A percentile compares a stretch with the other conserved stretches of the same genome.
Conservation (phyloP, 257 asterid genomes). For the Cinchona pubescens region DNA sequence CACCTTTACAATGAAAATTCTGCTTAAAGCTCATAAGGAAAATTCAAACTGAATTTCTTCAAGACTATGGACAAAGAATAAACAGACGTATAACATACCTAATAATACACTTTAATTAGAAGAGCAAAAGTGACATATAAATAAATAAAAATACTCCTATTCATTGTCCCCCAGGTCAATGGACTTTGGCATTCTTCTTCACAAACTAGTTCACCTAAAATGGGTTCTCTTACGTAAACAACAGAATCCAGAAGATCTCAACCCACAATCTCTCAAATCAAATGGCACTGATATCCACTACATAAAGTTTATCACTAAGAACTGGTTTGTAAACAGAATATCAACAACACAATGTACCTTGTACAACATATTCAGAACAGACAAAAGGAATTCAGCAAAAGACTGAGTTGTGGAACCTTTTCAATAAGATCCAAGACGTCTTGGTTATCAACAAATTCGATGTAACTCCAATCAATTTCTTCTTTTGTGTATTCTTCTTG, state of each 20-base stretch:
- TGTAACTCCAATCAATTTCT: slow-evolving; percentile 97
- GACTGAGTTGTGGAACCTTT: slow-evolving; percentile 55
- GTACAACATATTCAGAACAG: slow-evolving; percentile 9
- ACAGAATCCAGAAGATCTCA: slow-evolving; percentile 3
- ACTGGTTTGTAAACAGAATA: background rate
- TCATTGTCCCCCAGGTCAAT: background rate
- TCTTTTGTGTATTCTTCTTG: slow-evolving; percentile 95
- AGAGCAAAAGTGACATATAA: background rate
- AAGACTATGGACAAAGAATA: background rate
- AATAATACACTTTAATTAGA: background rate
- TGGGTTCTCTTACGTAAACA: background rate
- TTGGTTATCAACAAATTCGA: slow-evolving; percentile 93
- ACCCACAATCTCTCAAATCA: background rate
- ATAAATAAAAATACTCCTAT: background rate
- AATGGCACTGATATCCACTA: background rate
- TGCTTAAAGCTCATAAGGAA: background rate
- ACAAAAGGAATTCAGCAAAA: slow-evolving; percentile 2
- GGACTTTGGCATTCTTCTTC: background rate
- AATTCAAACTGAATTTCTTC: background rate
- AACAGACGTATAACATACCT: background rate
- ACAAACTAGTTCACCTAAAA: background rate
- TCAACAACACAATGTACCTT: background rate
- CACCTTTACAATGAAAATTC: background rate
- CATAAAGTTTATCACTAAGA: background rate
- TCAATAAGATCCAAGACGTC: slow-evolving; percentile 97